Evolutionary conservation across 306 rosid genomes (phyloP).

Genomic region (Corylus americana): DNA sequence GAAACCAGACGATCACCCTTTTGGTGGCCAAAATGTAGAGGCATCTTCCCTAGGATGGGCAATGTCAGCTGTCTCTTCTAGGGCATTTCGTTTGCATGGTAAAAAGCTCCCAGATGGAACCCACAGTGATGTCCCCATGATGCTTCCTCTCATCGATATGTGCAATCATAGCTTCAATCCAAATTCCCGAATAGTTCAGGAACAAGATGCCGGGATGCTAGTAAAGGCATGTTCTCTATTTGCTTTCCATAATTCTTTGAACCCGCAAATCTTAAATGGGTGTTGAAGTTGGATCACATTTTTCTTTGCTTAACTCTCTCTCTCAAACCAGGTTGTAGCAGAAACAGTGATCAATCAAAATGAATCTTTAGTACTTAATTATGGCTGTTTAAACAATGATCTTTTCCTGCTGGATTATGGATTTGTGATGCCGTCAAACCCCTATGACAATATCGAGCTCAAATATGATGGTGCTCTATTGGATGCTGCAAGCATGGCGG

Average conservation of each 20-base stretch:
- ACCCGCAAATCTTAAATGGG: not conserved
- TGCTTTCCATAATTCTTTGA: constrained; percentile 6
- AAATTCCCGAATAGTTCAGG: constrained; percentile 79
- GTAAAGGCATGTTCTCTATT: constrained; percentile 57
- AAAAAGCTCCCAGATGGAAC: constrained; percentile 53
- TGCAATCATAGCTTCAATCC: constrained; percentile 94
- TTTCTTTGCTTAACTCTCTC: constrained; percentile 18
- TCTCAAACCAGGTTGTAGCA: constrained; percentile 77
- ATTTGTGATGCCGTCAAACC: constrained; percentile 77
- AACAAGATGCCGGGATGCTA: constrained; percentile 56
- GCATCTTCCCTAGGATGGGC: constrained; percentile 99
- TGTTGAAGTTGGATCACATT: not conserved
- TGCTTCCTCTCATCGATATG: constrained; percentile 98
- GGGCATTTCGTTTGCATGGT: constrained; percentile 83
- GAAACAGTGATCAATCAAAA: constrained; percentile 61
- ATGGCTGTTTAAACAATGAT: constrained; percentile 83
- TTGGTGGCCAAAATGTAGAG: constrained; percentile 75
- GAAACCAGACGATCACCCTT: constrained; percentile 68
- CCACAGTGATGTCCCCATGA: constrained; percentile 59
- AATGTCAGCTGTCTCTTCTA: constrained; percentile 91
- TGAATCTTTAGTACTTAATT: constrained; percentile 66
- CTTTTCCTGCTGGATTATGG: constrained; percentile 88
- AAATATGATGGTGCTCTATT: constrained; percentile 80
- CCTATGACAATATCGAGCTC: constrained; percentile 80
- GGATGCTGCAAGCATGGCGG: constrained; percentile 92